Conservation (phyloP, 2,329 filamentous ascomycete genomes). For the Diaporthe sp. region DNA sequence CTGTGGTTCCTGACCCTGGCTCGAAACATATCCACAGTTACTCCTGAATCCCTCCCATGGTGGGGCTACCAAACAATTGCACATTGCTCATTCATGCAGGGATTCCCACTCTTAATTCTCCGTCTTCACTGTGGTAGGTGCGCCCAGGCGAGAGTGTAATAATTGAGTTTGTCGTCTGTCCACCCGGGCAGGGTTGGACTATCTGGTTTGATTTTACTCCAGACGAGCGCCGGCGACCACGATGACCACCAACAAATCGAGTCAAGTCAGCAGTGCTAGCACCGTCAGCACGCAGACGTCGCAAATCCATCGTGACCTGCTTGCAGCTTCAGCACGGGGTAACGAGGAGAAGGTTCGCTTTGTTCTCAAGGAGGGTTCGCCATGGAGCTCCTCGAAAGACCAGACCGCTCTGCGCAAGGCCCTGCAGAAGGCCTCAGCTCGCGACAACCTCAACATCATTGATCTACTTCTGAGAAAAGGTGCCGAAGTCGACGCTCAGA, state of each 20-base stretch:
- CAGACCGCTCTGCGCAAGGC: constrained; percentile 53
- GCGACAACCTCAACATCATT: constrained; percentile 52
- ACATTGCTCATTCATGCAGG: constrained; percentile 29
- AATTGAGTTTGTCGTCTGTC: constrained; percentile 1
- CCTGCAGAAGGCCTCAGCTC: constrained; percentile 53
- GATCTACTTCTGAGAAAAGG: constrained; percentile 54
- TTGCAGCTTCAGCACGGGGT: constrained; percentile 53
- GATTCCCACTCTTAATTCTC: background rate
- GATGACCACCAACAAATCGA: constrained; percentile 30
- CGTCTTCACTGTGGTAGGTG: background rate
- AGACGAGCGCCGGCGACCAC: background rate
- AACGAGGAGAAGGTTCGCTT: constrained; percentile 53
- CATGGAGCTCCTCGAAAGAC: constrained; percentile 51
- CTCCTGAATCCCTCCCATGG: constrained; percentile 27
- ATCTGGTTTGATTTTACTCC: background rate
- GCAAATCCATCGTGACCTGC: constrained; percentile 52
- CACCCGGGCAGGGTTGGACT: constrained; percentile 2
- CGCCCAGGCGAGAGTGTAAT: constrained; percentile 3
- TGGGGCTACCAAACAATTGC: constrained; percentile 18
- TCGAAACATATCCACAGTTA: constrained; percentile 28
- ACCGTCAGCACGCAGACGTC: constrained; percentile 54
- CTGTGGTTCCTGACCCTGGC: constrained; percentile 22
- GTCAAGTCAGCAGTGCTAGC: constrained; percentile 43
- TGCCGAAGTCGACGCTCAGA: constrained; percentile 51
- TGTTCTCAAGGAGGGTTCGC: constrained; percentile 50